Evolutionary conservation across 331 rosid genomes (phyloP).

Genomic region (Quercus phellos): DNA sequence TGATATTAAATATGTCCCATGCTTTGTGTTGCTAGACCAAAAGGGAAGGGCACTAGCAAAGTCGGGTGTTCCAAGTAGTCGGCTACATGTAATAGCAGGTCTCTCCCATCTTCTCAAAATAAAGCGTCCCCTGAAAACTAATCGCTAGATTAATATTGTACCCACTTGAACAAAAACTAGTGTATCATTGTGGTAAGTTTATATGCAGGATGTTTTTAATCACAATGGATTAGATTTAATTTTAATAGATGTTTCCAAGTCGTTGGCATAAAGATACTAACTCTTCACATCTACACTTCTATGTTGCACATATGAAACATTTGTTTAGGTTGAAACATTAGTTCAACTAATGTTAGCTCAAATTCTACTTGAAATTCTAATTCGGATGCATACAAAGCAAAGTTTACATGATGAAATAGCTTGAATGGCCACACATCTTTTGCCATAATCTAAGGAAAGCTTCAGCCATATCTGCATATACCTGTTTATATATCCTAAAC

Average conservation of each 20-base stretch:
- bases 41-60: slow-evolving; percentile 84
- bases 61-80: slow-evolving; percentile 77
- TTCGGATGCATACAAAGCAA: not conserved
- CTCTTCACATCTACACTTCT: too few relatives aligned
- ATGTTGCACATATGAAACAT: too few relatives aligned
- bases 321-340: not conserved
- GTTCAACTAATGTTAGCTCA: not conserved
- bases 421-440: not conserved
- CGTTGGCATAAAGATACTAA: too few relatives aligned
- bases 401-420: not conserved
- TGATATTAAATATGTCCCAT: slow-evolving; percentile 81
- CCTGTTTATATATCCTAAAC: too few relatives aligned
- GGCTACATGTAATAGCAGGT: slow-evolving; percentile 81
- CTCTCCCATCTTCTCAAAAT: slow-evolving; percentile 71
- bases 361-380: not conserved
- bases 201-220: not conserved
- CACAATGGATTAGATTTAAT: too few relatives aligned
- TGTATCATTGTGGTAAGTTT: not conserved
- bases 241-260: too few relatives aligned
- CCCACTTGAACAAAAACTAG: not conserved
- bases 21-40: slow-evolving; percentile 84
- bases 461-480: too few relatives aligned
- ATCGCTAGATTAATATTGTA: not conserved
- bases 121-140: slow-evolving; percentile 20
- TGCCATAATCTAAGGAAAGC: not conserved